A percentile compares a stretch with the other conserved stretches of the same genome.
Evolutionary conservation across 805 yeast genomes (phyloP).

Genomic region (Spathaspora girioi): DNA sequence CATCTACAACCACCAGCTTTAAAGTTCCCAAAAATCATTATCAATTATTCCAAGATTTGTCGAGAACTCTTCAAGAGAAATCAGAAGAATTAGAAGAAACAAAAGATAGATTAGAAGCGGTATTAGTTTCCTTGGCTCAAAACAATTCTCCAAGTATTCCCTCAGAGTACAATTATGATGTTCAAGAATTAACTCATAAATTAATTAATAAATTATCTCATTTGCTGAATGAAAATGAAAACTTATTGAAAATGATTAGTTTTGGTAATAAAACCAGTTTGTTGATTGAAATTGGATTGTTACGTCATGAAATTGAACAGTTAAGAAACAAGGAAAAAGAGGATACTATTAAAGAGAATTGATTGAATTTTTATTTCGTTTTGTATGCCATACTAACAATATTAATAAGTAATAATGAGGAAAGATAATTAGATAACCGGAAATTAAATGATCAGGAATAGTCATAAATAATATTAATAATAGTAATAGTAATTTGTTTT

Average conservation of each 20-base stretch:
- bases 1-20: slow-evolving; percentile 9
- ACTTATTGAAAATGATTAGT: slow-evolving; percentile 64
- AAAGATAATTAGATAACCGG: background rate
- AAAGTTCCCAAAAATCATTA: slow-evolving; percentile 43
- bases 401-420: background rate
- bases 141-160: background rate
- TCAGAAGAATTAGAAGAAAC: slow-evolving; percentile 56
- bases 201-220: slow-evolving; percentile 58
- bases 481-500: background rate
- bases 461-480: background rate
- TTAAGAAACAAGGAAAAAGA: slow-evolving; percentile 1
- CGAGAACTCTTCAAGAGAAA: slow-evolving; percentile 44
- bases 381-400: background rate
- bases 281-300: slow-evolving; percentile 62
- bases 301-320: slow-evolving; percentile 24
- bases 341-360: background rate
- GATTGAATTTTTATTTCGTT: background rate
- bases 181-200: slow-evolving; percentile 71
- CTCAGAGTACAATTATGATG: slow-evolving; percentile 44
- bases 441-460: background rate
- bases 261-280: slow-evolving; percentile 74
- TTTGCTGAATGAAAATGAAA: slow-evolving; percentile 66
- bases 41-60: slow-evolving; percentile 46
- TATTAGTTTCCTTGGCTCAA: slow-evolving; percentile 24
- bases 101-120: slow-evolving; percentile 58